Evolutionary conservation across 805 yeast species (phyloP), one percentile per base, ranked within the genome.

Genomic region (Candida germanica): DNA sequence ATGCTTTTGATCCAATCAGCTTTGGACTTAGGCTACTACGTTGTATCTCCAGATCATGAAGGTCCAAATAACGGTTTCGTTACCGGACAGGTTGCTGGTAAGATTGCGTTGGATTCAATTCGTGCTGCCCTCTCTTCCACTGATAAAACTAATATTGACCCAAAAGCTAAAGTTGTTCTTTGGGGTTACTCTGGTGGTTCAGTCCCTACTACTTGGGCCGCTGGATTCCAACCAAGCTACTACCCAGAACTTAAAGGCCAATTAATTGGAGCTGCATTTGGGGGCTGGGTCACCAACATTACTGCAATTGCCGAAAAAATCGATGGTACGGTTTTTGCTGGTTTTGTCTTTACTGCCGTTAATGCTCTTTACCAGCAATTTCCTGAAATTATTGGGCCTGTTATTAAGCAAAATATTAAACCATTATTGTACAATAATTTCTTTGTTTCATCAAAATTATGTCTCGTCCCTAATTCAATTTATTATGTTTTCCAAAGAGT

Each of bases 171-270:
- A 22, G 39, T 44, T 1, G 44, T 34, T 10, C 11, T 61, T 27
- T 58, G 58, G 58, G 68, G 68, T 1, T 62, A 53, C 33, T 54
- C 61, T 11, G 68, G 68, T 10, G 66, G 65, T 6, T 47, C 61
- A 0, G 32, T 60, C 16, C 60, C 66, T 7, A 35, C 57, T n/a
- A 51, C 56, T 4, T 62, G 68, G 68, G 65, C 64, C 6, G 54
- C 59, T 1, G 49, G 53, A 3, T 37, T 58, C 15, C 61, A 55
- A 36, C 64, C 64, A 4, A 29, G 39, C 2, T 61, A 61, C 33
- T 65, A 65, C 6, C 61, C 61, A 2, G 66, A 62, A 41, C 35
- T 42, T n/a, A 31, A 15, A 36, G 36, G 38, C n/a, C 48, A 29
- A 27, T 49, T 37, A 3, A 26, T 43, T 16, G 68, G 66, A 13